Evolutionary conservation across 768 basidiomycete genomes (phyloP).

Genomic region (Naganishia antarctica): DNA sequence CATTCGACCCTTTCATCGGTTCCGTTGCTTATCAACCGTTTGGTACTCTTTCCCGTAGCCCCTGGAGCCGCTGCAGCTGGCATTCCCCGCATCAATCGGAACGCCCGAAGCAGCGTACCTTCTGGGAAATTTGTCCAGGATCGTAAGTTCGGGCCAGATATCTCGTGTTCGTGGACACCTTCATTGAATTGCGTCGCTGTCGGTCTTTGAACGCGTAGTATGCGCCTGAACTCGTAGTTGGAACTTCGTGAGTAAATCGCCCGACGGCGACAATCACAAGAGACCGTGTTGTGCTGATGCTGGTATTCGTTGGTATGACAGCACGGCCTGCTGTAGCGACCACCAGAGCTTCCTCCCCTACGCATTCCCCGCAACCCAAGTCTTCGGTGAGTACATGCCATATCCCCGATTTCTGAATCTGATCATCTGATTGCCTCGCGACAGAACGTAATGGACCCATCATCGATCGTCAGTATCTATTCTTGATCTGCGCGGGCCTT

Average conservation of each 20-base stretch:
- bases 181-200: constrained; percentile 66
- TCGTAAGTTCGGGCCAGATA: no score
- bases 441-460: constrained; percentile 74
- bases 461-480: constrained; percentile 52
- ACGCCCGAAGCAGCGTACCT: constrained; percentile 70
- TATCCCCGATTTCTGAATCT: constrained; percentile 54
- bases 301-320: constrained; percentile 21
- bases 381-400: constrained; percentile 56
- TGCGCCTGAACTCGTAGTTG: constrained; percentile 40
- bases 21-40: constrained; percentile 1
- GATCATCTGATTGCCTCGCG: constrained; percentile 7
- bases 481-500: no score
- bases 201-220: constrained; percentile 54
- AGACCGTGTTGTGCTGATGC: neutral
- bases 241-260: constrained; percentile 21
- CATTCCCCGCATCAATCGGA: constrained; percentile 72
- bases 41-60: constrained; percentile 43
- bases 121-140: constrained; percentile 65
- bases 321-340: constrained; percentile 82
- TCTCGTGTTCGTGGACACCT: no score
- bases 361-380: constrained; percentile 78
- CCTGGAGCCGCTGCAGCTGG: constrained; percentile 75
- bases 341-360: constrained; percentile 64
- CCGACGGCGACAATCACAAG: neutral
- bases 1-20: neutral